Percentiles rank a stretch among this genome's conserved stretches.
phyloP scores from a whole-genome alignment of 1,284 basidiomycete genomes.

The Ustilago trichophora region DNA sequence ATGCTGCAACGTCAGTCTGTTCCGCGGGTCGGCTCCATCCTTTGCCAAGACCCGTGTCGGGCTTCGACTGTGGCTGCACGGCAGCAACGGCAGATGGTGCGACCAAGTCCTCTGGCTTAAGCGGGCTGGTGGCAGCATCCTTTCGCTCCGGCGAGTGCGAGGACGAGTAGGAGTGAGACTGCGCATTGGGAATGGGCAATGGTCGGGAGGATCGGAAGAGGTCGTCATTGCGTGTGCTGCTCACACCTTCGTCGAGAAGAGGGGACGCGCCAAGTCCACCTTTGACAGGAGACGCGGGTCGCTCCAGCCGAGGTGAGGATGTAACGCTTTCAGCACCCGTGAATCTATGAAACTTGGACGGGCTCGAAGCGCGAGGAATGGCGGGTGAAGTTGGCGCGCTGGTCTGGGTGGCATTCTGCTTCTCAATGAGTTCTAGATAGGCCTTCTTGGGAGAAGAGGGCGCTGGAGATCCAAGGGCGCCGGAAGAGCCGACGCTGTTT shows the following conservation, averaged over 20 bases:
- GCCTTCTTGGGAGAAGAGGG: slow-evolving; percentile 44
- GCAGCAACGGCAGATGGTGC: slow-evolving; percentile 11
- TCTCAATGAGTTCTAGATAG: slow-evolving; percentile 40
- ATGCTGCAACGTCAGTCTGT: slow-evolving; percentile 8
- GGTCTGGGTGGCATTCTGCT: slow-evolving; percentile 18
- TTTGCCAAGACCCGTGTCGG: slow-evolving; percentile 17
- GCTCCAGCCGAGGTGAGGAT: slow-evolving; percentile 21
- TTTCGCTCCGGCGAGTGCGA: slow-evolving; percentile 26
- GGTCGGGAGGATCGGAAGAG: slow-evolving; percentile 20
- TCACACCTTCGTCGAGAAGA: background rate
- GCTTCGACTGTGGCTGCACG: slow-evolving; percentile 9
- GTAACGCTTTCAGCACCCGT: slow-evolving; percentile 16
- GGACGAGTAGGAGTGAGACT: slow-evolving; percentile 14
- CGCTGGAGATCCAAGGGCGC: slow-evolving; percentile 1
- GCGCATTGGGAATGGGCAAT: slow-evolving; percentile 26
- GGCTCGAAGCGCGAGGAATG: slow-evolving; percentile 44
- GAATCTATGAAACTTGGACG: slow-evolving; percentile 41
- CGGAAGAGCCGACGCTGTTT: slow-evolving; percentile 4
- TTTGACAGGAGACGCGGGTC: slow-evolving; percentile 37
- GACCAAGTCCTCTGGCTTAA: slow-evolving; percentile 41
- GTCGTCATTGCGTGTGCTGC: slow-evolving; percentile 5
- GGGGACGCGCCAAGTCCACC: slow-evolving; percentile 3
- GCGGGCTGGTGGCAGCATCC: slow-evolving; percentile 48
- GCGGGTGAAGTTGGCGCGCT: slow-evolving; percentile 33
- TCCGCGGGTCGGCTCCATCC: slow-evolving; percentile 24